Evolutionary conservation across 495 filamentous ascomycete genomes (phyloP).

Genomic region (Talaromyces thailandensis): DNA sequence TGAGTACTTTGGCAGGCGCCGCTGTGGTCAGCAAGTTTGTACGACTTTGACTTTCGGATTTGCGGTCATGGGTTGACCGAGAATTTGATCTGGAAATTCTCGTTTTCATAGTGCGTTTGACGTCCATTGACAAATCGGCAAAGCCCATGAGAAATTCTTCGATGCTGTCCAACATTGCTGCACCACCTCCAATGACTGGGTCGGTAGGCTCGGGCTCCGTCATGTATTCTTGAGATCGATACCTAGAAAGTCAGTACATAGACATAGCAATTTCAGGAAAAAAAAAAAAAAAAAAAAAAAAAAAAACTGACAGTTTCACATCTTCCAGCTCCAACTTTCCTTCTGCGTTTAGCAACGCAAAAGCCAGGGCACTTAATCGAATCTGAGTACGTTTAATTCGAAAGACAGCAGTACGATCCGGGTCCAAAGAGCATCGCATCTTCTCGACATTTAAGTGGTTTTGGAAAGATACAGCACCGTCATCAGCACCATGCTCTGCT

Average conservation of each 20-base stretch:
- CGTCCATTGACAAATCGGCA: slow-evolving; percentile 64
- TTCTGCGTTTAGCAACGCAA: slow-evolving; percentile 52
- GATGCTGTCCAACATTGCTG: slow-evolving; percentile 66
- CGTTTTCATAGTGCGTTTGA: slow-evolving; percentile 2
- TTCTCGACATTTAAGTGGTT: slow-evolving; percentile 50
- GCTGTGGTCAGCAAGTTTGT: not conserved
- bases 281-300: too few species aligned
- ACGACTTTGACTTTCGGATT: slow-evolving; percentile 2
- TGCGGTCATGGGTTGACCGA: not conserved
- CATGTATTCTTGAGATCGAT: slow-evolving; percentile 58
- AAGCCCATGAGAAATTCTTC: slow-evolving; percentile 70
- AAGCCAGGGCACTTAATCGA: slow-evolving; percentile 60
- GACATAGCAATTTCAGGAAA: too few species aligned
- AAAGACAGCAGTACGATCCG: slow-evolving; percentile 61
- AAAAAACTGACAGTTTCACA: slow-evolving; percentile 51
- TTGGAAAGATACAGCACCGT: slow-evolving; percentile 62
- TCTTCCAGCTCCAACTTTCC: slow-evolving; percentile 53
- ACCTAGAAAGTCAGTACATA: slow-evolving; percentile 28
- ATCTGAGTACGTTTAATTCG: slow-evolving; percentile 53
- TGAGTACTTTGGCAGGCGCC: not conserved
- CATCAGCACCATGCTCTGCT: slow-evolving; percentile 53
- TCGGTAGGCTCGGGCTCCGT: slow-evolving; percentile 65
- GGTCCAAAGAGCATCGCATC: slow-evolving; percentile 56
- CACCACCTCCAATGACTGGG: slow-evolving; percentile 62
- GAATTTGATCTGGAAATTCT: not conserved